These are phyloP conservation scores for Mucor irregularis DNA, from an alignment of 371 early-diverging fungal genomes.

Conservation along the genomic window DNA sequence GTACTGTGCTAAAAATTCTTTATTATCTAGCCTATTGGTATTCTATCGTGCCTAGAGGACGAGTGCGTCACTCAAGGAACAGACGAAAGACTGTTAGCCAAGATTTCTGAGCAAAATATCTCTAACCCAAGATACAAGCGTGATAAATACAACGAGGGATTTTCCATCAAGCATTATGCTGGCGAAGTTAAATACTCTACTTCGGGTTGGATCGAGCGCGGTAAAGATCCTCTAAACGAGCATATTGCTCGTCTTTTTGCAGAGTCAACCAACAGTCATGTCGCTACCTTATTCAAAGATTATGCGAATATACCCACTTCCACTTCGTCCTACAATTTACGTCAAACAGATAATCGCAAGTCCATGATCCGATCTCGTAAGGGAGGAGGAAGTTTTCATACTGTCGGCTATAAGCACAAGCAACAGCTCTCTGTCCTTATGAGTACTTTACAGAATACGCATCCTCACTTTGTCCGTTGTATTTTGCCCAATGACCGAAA, in stretches of 20 bases:
- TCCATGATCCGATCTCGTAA: constrained; percentile 30
- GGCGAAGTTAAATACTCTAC: constrained; percentile 96
- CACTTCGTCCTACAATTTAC: not conserved
- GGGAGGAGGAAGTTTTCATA: constrained; percentile 87
- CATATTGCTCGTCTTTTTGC: constrained; percentile 90
- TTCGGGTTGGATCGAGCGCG: constrained; percentile 98
- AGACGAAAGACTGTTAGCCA: constrained; percentile 95
- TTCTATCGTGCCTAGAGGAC: constrained; percentile 98
- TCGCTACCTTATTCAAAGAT: constrained; percentile 84
- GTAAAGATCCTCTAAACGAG: constrained; percentile 99
- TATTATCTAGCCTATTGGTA: constrained; percentile 89
- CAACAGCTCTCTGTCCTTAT: constrained; percentile 92
- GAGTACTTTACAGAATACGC: constrained; percentile 88
- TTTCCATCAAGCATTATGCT: constrained; percentile 97
- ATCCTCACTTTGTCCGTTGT: constrained; percentile 99
- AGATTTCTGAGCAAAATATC: constrained; percentile 79
- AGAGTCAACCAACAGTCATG: constrained; percentile 76
- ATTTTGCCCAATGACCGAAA: constrained; percentile 98
- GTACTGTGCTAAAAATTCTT: not conserved
- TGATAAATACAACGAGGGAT: constrained; percentile 92
- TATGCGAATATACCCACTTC: constrained; percentile 28
- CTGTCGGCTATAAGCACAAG: constrained; percentile 97
- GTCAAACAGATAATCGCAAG: constrained; percentile 14
- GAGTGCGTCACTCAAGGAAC: constrained; percentile 99
- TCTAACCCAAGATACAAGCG: constrained; percentile 75